These are phyloP conservation scores for Abortiporus biennis DNA, from an alignment of 1,284 basidiomycete genomes.

Conservation along the genomic window DNA sequence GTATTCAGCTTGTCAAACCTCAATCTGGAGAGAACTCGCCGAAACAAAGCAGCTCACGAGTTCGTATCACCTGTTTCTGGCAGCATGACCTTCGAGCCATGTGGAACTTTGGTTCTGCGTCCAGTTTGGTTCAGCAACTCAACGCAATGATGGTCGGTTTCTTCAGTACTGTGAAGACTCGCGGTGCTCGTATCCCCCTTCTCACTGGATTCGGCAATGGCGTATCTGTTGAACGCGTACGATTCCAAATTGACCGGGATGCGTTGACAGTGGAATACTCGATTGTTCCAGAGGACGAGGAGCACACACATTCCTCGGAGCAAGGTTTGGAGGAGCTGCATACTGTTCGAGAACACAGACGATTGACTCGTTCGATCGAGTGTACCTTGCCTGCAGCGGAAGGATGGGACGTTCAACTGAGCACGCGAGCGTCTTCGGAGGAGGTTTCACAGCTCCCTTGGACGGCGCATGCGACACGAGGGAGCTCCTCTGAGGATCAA, in stretches of 20 bases:
- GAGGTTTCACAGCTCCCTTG: conserved; percentile 72
- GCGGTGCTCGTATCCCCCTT: conserved; percentile 70
- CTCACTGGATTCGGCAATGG: conserved; percentile 79
- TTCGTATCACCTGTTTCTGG: conserved; percentile 91
- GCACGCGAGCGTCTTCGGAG: conserved; percentile 65
- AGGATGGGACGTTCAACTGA: conserved; percentile 88
- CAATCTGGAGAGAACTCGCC: conserved; percentile 26
- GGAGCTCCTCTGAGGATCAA: conserved; percentile 28
- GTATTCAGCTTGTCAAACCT: conserved; percentile 66
- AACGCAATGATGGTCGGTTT: conserved; percentile 79
- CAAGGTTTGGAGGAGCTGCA: conserved; percentile 54
- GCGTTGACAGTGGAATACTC: conserved; percentile 84
- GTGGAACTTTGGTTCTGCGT: conserved; percentile 71
- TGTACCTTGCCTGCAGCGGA: conserved; percentile 72
- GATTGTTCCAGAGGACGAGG: conserved; percentile 72
- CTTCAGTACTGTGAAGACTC: conserved; percentile 70
- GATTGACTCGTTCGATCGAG: conserved; percentile 74
- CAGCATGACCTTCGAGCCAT: conserved; percentile 90
- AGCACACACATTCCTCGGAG: conserved; percentile 27
- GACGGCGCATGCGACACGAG: conserved; percentile 62
- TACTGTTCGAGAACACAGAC: conserved; percentile 54
- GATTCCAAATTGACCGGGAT: conserved; percentile 78
- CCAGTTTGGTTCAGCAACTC: conserved; percentile 63
- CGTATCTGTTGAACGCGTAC: conserved; percentile 71
- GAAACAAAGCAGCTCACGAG: conserved; percentile 30